Percentiles rank a stretch among this genome's conserved stretches.
phyloP scores from a whole-genome alignment of 2,329 filamentous ascomycete genomes.

The Thielaviopsis ethacetica region DNA sequence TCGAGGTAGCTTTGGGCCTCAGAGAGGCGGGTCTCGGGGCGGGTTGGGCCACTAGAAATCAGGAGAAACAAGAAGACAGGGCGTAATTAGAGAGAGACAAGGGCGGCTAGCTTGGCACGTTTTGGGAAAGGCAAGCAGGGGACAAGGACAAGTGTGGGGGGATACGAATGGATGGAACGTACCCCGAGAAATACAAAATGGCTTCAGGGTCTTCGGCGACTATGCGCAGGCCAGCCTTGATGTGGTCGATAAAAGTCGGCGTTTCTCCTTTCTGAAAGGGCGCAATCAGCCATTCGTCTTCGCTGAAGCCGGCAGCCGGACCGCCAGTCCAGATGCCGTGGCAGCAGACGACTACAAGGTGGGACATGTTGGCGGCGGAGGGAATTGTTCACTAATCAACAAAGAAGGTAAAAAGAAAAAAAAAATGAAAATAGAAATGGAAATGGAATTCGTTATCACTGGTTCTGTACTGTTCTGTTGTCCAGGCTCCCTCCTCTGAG shows the following conservation, averaged over 20 bases:
- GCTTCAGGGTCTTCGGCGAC: constrained; percentile 29
- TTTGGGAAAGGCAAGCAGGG: not conserved
- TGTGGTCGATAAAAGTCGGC: constrained; percentile 62
- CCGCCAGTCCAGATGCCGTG: constrained; percentile 63
- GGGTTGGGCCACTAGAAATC: constrained; percentile 47
- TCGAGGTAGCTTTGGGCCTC: constrained; percentile 50
- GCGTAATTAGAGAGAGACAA: not conserved
- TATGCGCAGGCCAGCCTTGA: constrained; percentile 43
- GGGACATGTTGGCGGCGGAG: constrained; percentile 18
- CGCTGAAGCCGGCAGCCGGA: constrained; percentile 31
- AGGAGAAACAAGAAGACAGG: not conserved
- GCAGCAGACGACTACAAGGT: constrained; percentile 68
- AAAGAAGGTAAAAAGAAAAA: not conserved
- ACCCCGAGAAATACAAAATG: constrained; percentile 60
- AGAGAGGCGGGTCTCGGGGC: constrained; percentile 34
- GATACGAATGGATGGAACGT: constrained; percentile 15
- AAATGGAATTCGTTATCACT: not conserved
- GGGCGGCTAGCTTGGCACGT: not conserved
- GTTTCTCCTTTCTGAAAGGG: constrained; percentile 65
- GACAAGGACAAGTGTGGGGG: not conserved
- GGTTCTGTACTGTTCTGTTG: not conserved
- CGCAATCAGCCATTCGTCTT: constrained; percentile 56
- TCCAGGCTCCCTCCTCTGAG: not conserved
- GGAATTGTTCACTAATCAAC: not conserved
- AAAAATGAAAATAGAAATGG: not conserved